Evolutionary conservation across 2,329 filamentous ascomycete genomes (phyloP), one percentile per base, ranked within the genome.

Genomic region (Apiospora hydei): DNA sequence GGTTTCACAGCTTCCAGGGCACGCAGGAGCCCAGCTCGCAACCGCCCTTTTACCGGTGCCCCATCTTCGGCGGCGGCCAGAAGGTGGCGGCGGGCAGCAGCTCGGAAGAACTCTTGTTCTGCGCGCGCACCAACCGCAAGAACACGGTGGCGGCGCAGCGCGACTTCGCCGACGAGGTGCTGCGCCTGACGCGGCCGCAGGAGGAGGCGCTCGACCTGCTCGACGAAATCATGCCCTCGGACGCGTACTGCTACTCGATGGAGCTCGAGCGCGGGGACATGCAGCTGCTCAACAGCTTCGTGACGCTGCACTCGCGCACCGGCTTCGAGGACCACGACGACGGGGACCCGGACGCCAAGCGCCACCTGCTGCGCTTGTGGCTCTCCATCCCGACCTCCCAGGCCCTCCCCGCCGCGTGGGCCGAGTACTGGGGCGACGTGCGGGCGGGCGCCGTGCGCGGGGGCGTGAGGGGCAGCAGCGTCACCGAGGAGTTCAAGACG

Each of bases 311-410:
- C 70, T 73, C 72, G 26, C 53, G 72, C 34, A 73, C 72, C 13
- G 53, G 57, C 13, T 73, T 73, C 67, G 69, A 70, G 34, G 72
- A 73, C 46, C 66, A 47, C 53, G 71, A 73, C 14, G 47, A 71
- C n/a, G 53, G 57, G 41, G 30, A 10, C 18, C 57, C 57, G 57
- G 71, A 73, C 21, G 64, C 72, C 8, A 73, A 73, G 69, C 68
- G 72, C n/a, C 72, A 73, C 61, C 71, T 73, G 14, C 72, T 73
- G 72, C 72, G 72, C 30, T 66, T 73, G 24, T 73, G 72, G 72
- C 18, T 73, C 7, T 73, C 72, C n/a, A 49, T 73, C 26, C 72
- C 72, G 6, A 53, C 53, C 24, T 73, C 72, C 8, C 71, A 72
- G 69, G 68, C 71, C 10, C 57, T 73, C 4, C 72, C 72, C 1